phyloP scores from a whole-genome alignment of 73 alveolate genomes.

The Tetrahymena thermophila region DNA sequence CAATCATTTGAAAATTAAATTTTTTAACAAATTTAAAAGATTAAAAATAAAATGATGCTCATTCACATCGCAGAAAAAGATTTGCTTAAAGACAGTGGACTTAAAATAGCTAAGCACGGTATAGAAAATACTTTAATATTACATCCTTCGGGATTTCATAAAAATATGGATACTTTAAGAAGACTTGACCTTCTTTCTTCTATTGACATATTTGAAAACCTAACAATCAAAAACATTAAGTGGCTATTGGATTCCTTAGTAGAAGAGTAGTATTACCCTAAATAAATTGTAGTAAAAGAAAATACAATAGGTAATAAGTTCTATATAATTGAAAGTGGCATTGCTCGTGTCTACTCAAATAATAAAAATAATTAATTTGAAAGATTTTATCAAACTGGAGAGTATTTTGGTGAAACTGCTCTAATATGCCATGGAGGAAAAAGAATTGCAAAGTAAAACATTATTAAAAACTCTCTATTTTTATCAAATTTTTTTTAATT shows the following conservation, averaged over 20 bases:
- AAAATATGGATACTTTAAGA: conserved; percentile 4
- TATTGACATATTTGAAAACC: conserved; percentile 30
- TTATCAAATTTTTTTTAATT: neutral
- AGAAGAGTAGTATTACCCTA: conserved; percentile 18
- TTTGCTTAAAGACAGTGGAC: conserved; percentile 27
- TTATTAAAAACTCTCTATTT: neutral
- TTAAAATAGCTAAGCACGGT: conserved; percentile 35
- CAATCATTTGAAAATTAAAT: neutral
- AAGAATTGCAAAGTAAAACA: conserved; percentile 33
- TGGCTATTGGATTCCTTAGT: conserved; percentile 21
- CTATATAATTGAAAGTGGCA: conserved; percentile 44
- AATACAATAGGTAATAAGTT: conserved; percentile 35
- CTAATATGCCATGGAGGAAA: conserved; percentile 32
- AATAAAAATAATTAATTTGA: conserved; percentile 18
- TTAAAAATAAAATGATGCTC: conserved; percentile 23
- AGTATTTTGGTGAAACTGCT: conserved; percentile 47
- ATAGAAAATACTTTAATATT: conserved; percentile 32
- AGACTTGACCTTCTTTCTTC: conserved; percentile 21
- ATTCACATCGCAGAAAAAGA: conserved; percentile 43
- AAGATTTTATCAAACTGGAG: conserved; percentile 33
- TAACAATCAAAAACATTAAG: conserved; percentile 20
- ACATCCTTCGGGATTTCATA: conserved; percentile 1
- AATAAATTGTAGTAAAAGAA: conserved; percentile 31
- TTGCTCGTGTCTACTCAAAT: conserved; percentile 34
- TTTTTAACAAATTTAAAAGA: neutral